Base-by-base conservation (phyloP, 495 filamentous ascomycete species). In the Aspergillus conjunctus region DNA sequence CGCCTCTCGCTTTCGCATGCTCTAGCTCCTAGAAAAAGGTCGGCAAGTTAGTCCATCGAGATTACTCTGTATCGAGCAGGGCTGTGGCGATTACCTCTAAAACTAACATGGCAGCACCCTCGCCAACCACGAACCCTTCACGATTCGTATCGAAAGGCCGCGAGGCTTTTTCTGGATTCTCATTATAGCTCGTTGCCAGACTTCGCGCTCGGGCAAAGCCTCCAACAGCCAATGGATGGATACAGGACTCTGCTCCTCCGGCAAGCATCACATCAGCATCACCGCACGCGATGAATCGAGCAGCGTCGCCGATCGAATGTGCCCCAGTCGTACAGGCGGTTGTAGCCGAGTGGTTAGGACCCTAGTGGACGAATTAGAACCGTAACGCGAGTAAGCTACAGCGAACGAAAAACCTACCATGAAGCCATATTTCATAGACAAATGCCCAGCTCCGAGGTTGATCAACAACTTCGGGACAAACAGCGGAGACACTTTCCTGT, bases 271-370 rank as follows among this genome's bases (percentile, higher is more conserved):
- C 87, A 68, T 96, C 84, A 21, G 93, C 93, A 68, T 97, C 93
- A 31, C 91, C 91, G 74, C 84, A 89, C 30, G 89, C 85, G 64
- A 98, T 96, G 68, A 97, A 92, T 10, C 93, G 86, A 44, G 89
- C 85, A 34, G 94, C 94, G 68, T 98, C 94, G 31, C 93, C 93
- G 58, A 98, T 87, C 7, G 92, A 89, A 78, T 98, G 93, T 8
- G 92, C 92, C 3, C 93, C 93, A 1, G 94, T 97, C 0, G 94
- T 97, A 65, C 94, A 98, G 50, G 94, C 94, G 21, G 94, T 97
- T 5, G 92, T 96, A 50, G 85, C 90, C 14, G 93, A 83, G 74
- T 96, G 92, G 63, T 94, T 96, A 3, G 94, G 94, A 3, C 94
- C 94, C 73, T 91, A 73, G 31, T 37, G 5, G 20, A 10, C 45